Evolutionary conservation across 805 yeast species (phyloP).

Genomic region (Phaffomyces thermotolerans): DNA sequence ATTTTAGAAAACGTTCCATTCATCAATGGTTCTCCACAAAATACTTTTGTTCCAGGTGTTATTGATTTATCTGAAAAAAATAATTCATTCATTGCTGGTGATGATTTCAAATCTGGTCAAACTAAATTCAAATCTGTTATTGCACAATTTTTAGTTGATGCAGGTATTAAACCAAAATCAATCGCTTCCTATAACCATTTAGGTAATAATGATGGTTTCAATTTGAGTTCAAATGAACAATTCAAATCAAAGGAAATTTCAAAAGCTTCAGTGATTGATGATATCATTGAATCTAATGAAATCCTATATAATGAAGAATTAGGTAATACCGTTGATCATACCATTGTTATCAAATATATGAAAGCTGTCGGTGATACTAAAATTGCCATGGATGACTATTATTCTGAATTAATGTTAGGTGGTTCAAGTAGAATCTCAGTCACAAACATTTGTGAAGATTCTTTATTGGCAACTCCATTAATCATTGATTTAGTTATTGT

Average conservation of each 20-base stretch:
- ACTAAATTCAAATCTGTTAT: constrained; percentile 93
- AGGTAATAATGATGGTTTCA: constrained; percentile 94
- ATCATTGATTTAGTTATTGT: constrained; percentile 86
- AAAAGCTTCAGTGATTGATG: constrained; percentile 88
- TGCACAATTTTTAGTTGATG: constrained; percentile 93
- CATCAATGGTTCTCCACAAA: constrained; percentile 96
- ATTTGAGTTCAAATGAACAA: constrained; percentile 85
- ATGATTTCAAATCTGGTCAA: constrained; percentile 95
- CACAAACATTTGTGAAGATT: constrained; percentile 95
- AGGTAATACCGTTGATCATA: constrained; percentile 81
- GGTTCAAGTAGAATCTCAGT: constrained; percentile 93
- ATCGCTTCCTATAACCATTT: constrained; percentile 94
- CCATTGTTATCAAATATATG: constrained; percentile 90
- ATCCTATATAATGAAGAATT: constrained; percentile 74
- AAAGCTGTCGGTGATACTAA: constrained; percentile 94
- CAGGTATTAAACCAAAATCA: constrained; percentile 92
- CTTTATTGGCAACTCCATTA: constrained; percentile 88
- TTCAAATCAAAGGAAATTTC: constrained; percentile 94
- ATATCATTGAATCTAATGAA: constrained; percentile 81
- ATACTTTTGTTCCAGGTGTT: constrained; percentile 94
- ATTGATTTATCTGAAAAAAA: constrained; percentile 79
- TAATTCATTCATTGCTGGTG: constrained; percentile 84
- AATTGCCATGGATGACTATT: constrained; percentile 98
- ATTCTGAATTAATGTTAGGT: constrained; percentile 94
- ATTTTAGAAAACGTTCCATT: constrained; percentile 85